Conservation (phyloP, 1,284 basidiomycete genomes). For the Cutaneotrichosporon sp. region DNA sequence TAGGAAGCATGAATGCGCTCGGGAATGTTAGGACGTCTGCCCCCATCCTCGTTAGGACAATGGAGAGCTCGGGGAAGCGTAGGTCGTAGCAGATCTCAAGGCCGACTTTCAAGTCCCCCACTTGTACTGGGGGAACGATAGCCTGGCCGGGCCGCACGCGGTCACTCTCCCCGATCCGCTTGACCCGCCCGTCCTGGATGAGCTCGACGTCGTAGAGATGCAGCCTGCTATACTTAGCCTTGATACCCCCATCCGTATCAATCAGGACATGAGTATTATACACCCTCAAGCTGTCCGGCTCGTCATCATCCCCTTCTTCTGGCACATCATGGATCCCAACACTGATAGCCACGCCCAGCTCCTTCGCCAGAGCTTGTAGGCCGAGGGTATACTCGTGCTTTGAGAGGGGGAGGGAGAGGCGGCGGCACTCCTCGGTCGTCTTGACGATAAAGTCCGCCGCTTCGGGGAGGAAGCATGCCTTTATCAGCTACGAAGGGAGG, state of each 20-base stretch:
- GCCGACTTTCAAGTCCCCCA: conserved; percentile 49
- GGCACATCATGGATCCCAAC: conserved; percentile 57
- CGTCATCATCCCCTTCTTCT: conserved; percentile 38
- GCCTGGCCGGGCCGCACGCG: conserved; percentile 48
- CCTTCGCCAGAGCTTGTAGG: conserved; percentile 51
- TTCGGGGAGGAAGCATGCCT: conserved; percentile 56
- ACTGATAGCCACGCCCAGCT: conserved; percentile 51
- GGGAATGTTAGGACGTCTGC: conserved; percentile 57
- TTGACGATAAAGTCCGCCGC: conserved; percentile 58
- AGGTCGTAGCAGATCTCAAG: conserved; percentile 60
- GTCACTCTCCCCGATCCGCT: conserved; percentile 39
- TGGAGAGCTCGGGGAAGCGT: conserved; percentile 56
- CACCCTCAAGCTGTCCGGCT: conserved; percentile 43
- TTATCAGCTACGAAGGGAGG: not conserved
- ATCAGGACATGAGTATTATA: conserved; percentile 58
- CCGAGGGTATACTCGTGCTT: conserved; percentile 41
- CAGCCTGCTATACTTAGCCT: conserved; percentile 54
- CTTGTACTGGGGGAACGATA: conserved; percentile 42
- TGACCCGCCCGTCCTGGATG: conserved; percentile 32
- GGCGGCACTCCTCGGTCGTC: conserved; percentile 39
- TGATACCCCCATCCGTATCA: conserved; percentile 48
- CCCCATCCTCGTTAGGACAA: conserved; percentile 53
- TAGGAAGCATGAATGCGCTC: conserved; percentile 56
- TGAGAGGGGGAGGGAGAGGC: conserved; percentile 38
- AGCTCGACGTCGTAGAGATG: conserved; percentile 59